These are phyloP conservation scores for Solanum neorickii DNA, from an alignment of 257 asterid species.

Conservation along the genomic window DNA sequence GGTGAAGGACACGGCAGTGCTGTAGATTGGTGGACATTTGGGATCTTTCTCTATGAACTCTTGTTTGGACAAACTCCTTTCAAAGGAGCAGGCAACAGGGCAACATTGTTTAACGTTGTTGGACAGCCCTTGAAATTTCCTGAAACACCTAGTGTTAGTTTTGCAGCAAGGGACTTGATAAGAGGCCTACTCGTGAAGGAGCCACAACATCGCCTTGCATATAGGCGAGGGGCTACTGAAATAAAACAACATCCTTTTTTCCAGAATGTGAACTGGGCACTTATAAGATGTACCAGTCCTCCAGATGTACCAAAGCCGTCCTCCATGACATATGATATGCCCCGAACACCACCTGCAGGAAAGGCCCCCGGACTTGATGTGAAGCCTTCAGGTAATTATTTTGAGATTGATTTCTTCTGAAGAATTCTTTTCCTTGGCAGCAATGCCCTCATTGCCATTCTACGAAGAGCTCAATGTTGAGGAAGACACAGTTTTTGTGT, in stretches of 20 bases:
- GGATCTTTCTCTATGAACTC: constrained; percentile 48
- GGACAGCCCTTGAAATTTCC: constrained; percentile 57
- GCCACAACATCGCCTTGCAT: constrained; percentile 58
- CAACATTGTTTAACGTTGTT: constrained; percentile 56
- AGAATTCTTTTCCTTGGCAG: not conserved
- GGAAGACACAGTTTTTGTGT: not conserved
- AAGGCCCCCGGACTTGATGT: constrained; percentile 23
- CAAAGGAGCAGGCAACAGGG: constrained; percentile 50
- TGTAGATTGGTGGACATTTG: constrained; percentile 69
- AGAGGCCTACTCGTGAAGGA: constrained; percentile 54
- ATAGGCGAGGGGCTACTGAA: constrained; percentile 60
- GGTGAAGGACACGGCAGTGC: constrained; percentile 72
- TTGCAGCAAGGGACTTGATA: constrained; percentile 59
- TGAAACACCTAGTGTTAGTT: constrained; percentile 45
- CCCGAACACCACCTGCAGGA: constrained; percentile 13
- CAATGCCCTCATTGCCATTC: not conserved
- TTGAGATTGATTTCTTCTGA: constrained; percentile 59
- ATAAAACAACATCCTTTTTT: constrained; percentile 59
- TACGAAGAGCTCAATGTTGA: not conserved
- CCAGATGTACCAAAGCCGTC: constrained; percentile 51
- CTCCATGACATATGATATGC: constrained; percentile 13
- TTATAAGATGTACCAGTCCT: constrained; percentile 53
- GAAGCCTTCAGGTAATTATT: constrained; percentile 45
- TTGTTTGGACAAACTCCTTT: constrained; percentile 55
- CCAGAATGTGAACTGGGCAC: constrained; percentile 56